Conservation (phyloP, 129 eudicot genomes). For the Tagetes erecta region DNA sequence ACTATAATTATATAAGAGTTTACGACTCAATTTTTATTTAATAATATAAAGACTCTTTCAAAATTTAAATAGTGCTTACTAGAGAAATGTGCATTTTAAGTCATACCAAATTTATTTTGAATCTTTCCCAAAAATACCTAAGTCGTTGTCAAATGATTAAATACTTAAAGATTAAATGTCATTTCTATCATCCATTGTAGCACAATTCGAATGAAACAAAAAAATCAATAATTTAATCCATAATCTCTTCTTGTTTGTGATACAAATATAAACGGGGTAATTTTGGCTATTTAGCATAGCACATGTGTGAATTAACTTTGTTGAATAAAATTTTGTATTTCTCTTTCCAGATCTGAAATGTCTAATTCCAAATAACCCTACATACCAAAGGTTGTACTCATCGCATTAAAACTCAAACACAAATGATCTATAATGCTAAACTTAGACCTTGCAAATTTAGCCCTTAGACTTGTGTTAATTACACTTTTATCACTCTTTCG, state of each 20-base stretch:
- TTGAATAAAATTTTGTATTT: not conserved
- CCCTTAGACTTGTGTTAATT: too few relatives aligned
- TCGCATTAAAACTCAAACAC: not conserved
- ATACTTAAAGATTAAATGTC: not conserved
- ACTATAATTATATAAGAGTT: too few relatives aligned
- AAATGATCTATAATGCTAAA: too few relatives aligned
- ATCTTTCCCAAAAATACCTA: not conserved
- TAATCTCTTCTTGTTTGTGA: too few relatives aligned
- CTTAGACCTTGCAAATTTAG: too few relatives aligned
- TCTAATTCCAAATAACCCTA: not conserved
- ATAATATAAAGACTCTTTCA: too few relatives aligned
- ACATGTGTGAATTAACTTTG: not conserved
- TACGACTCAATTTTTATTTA: too few relatives aligned
- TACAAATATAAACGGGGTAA: not conserved
- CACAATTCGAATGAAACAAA: too few relatives aligned
- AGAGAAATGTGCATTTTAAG: not conserved
- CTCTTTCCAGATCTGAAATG: not conserved
- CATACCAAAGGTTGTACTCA: not conserved
- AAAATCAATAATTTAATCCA: too few relatives aligned
- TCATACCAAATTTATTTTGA: not conserved
- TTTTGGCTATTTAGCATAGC: not conserved
- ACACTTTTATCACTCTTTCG: too few relatives aligned
- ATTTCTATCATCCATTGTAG: not conserved
- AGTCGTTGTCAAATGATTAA: not conserved
- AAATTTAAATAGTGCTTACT: not conserved